These are phyloP conservation scores for Taiozyma sp. DNA, from an alignment of 1,139 yeast species.

Conservation along the genomic window DNA sequence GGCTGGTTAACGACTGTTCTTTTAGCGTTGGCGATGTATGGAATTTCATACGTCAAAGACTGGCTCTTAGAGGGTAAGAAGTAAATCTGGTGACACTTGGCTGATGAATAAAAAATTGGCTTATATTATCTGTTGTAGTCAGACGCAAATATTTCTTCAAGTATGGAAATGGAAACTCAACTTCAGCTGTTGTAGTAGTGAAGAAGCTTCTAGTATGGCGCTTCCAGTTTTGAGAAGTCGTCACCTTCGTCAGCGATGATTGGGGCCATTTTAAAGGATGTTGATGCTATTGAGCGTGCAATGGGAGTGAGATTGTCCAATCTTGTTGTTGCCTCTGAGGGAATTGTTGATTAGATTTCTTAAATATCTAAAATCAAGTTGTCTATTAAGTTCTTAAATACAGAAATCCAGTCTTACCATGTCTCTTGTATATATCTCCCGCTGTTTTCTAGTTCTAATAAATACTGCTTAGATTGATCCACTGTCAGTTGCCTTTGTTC, in stretches of 20 bases:
- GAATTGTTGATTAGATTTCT: too few relatives aligned
- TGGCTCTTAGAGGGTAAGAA: too few relatives aligned
- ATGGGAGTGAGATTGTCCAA: not conserved
- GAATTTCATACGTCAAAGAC: too few relatives aligned
- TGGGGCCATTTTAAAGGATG: not conserved
- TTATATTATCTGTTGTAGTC: too few relatives aligned
- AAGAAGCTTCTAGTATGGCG: constrained; percentile 34
- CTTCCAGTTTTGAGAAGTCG: constrained; percentile 24
- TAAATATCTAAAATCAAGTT: not conserved
- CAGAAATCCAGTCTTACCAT: constrained; percentile 46
- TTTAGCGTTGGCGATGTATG: too few relatives aligned
- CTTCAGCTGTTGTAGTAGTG: constrained; percentile 41
- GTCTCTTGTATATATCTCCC: constrained; percentile 86
- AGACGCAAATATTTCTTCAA: too few relatives aligned
- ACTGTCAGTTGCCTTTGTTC: constrained; percentile 28
- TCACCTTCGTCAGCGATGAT: constrained; percentile 19
- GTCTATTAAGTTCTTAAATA: not conserved
- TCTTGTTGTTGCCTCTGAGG: too few relatives aligned
- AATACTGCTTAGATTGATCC: constrained; percentile 44
- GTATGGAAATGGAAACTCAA: too few relatives aligned
- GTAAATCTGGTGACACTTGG: too few relatives aligned
- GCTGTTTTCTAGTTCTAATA: constrained; percentile 56
- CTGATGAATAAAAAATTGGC: too few relatives aligned
- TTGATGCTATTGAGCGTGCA: not conserved
- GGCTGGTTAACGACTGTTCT: too few relatives aligned